phyloP scores from a whole-genome alignment of 2,329 filamentous ascomycete species.

The Magnaporthiopsis incrustans region DNA sequence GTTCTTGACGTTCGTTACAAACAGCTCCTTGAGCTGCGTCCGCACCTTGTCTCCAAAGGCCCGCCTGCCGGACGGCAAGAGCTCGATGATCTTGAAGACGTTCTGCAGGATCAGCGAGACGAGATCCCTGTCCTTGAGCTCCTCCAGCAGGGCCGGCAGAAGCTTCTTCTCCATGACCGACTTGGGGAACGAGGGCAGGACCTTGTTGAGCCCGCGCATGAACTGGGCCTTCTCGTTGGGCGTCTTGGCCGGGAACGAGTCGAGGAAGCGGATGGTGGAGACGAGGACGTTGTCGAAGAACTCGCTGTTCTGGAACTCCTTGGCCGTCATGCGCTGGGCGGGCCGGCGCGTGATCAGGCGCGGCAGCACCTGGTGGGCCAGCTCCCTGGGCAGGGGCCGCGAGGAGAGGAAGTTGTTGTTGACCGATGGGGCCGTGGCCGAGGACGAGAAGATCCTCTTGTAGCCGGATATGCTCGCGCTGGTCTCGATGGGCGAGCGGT shows the following conservation, averaged over 20 bases:
- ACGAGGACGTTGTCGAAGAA: slow-evolving; percentile 98
- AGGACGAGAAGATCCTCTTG: slow-evolving; percentile 72
- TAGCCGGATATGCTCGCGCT: slow-evolving; percentile 77
- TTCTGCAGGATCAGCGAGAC: slow-evolving; percentile 82
- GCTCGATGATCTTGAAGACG: slow-evolving; percentile 78
- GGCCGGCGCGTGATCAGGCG: slow-evolving; percentile 80
- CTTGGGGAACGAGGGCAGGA: slow-evolving; percentile 85
- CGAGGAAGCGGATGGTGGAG: slow-evolving; percentile 91
- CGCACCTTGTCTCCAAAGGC: slow-evolving; percentile 80
- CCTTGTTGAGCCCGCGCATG: slow-evolving; percentile 77
- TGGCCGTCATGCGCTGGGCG: slow-evolving; percentile 77
- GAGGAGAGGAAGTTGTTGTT: slow-evolving; percentile 81
- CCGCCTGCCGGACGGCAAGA: slow-evolving; percentile 68
- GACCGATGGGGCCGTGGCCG: slow-evolving; percentile 68
- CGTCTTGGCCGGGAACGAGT: slow-evolving; percentile 85
- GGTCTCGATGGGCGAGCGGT: slow-evolving; percentile 75
- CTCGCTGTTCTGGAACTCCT: slow-evolving; percentile 87
- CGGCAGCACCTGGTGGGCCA: slow-evolving; percentile 69
- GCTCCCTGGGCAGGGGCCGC: slow-evolving; percentile 69
- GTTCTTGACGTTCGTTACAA: slow-evolving; percentile 54
- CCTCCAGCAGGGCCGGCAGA: slow-evolving; percentile 78
- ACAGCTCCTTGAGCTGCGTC: slow-evolving; percentile 77
- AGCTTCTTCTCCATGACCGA: slow-evolving; percentile 94
- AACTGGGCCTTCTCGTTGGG: slow-evolving; percentile 86
- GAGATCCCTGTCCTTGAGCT: slow-evolving; percentile 86